Percentiles rank a stretch among this genome's conserved stretches.
Conservation (phyloP, 2,329 filamentous ascomycete genomes). For the Verticillium klebahnii region DNA sequence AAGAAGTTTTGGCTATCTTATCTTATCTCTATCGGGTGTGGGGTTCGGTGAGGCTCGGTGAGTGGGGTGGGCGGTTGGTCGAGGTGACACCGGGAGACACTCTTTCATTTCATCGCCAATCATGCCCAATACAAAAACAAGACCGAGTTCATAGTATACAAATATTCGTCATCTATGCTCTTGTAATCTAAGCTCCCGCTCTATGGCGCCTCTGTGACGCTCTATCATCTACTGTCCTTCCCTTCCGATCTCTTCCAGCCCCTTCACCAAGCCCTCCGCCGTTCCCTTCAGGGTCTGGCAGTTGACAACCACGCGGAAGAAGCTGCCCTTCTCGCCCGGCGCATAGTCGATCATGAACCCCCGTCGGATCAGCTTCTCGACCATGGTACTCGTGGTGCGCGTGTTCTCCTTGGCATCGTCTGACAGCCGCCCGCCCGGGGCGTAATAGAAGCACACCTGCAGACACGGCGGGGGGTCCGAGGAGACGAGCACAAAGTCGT, state of each 20-base stretch:
- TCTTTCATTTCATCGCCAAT: no score
- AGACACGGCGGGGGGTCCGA: constrained; percentile 78
- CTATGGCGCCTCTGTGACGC: not conserved
- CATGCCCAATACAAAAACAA: no score
- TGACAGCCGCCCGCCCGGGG: constrained; percentile 48
- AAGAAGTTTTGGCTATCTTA: constrained; percentile 5
- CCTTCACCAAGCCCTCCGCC: constrained; percentile 48
- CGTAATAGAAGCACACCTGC: constrained; percentile 93
- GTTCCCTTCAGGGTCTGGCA: constrained; percentile 48
- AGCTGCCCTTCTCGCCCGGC: constrained; percentile 50
- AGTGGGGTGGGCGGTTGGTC: not conserved
- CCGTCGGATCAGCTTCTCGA: constrained; percentile 38
- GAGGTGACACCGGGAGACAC: not conserved
- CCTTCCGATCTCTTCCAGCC: constrained; percentile 41
- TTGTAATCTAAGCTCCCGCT: no score
- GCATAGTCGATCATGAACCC: constrained; percentile 61
- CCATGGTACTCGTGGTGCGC: constrained; percentile 42
- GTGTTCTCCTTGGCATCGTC: constrained; percentile 41
- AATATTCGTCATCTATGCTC: not conserved
- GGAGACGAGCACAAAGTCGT: constrained; percentile 67
- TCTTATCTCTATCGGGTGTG: constrained; percentile 11
- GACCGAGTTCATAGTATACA: no score
- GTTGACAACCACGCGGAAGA: constrained; percentile 58
- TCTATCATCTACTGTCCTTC: constrained; percentile 12
- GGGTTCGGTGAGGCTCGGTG: not conserved